These are phyloP conservation scores for Hirschfeldia incana DNA, from an alignment of 345 rosid genomes.

Conservation along the genomic window DNA sequence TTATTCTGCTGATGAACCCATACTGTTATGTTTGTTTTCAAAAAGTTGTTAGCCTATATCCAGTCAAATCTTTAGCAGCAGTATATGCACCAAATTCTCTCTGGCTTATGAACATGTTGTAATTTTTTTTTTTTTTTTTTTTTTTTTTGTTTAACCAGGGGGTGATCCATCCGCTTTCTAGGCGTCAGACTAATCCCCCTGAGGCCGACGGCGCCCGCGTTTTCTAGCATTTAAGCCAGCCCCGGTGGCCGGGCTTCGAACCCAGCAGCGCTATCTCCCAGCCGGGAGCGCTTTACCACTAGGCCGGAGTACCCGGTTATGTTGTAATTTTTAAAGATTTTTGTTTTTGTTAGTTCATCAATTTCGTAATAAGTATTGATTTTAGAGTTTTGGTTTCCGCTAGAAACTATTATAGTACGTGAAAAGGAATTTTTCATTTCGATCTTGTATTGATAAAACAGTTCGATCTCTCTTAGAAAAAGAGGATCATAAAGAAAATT, in stretches of 20 bases:
- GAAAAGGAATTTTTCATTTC: neutral
- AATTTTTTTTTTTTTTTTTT: neutral
- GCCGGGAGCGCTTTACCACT: too few species aligned
- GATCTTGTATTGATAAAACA: neutral
- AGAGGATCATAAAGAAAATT: neutral
- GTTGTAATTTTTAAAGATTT: neutral
- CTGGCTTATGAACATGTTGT: neutral
- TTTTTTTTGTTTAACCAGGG: too few species aligned
- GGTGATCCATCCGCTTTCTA: too few species aligned
- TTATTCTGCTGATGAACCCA: conserved; percentile 18
- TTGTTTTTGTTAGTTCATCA: neutral
- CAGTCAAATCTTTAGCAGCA: conserved; percentile 5
- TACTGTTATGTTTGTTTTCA: conserved; percentile 10
- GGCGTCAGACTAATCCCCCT: too few species aligned
- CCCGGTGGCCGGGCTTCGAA: too few species aligned
- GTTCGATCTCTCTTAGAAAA: neutral
- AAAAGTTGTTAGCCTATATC: neutral
- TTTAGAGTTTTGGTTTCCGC: neutral
- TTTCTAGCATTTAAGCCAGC: too few species aligned
- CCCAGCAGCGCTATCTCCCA: too few species aligned
- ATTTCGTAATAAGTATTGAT: neutral
- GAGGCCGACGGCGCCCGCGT: too few species aligned
- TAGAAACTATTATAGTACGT: neutral
- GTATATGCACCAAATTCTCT: neutral
- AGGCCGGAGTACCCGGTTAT: too few species aligned